Conservation (phyloP, 1,284 basidiomycete species). For the Cystobasidium sp. region DNA sequence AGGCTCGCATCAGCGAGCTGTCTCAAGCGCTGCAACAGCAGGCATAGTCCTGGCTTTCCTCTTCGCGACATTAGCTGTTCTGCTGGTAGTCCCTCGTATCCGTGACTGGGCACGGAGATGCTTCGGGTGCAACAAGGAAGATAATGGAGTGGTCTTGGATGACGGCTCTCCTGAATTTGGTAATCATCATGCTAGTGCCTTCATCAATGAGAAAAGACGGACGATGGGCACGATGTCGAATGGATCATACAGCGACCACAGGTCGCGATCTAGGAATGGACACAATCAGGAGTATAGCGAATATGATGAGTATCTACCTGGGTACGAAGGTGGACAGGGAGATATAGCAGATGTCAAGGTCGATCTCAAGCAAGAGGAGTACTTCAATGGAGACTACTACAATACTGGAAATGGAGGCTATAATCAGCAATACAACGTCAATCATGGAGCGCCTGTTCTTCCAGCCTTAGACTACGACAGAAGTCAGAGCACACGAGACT, state of each 20-base stretch:
- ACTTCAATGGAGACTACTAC: background rate
- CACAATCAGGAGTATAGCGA: background rate
- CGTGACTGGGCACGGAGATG: conserved; percentile 12
- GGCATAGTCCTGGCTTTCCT: conserved; percentile 34
- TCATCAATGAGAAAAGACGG: conserved; percentile 17
- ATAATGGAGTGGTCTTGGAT: conserved; percentile 1
- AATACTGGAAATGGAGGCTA: background rate
- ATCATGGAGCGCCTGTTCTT: background rate
- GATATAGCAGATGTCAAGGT: conserved; percentile 11
- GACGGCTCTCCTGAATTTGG: conserved; percentile 1
- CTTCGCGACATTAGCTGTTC: conserved; percentile 18
- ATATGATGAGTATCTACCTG: background rate
- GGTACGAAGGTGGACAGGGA: conserved; percentile 6
- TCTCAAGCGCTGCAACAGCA: conserved; percentile 34
- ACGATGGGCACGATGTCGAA: background rate
- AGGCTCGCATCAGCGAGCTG: conserved; percentile 9
- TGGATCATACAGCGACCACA: background rate
- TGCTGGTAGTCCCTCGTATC: conserved; percentile 26
- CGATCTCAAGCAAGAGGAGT: conserved; percentile 3
- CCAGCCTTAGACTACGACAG: conserved; percentile 3
- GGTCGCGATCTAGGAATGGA: background rate
- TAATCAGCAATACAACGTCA: background rate
- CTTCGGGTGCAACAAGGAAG: conserved; percentile 5
- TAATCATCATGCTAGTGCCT: conserved; percentile 11
- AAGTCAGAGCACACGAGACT: conserved; percentile 2